Conservation (phyloP, 768 basidiomycete species). For the Phylloporus sp. region DNA sequence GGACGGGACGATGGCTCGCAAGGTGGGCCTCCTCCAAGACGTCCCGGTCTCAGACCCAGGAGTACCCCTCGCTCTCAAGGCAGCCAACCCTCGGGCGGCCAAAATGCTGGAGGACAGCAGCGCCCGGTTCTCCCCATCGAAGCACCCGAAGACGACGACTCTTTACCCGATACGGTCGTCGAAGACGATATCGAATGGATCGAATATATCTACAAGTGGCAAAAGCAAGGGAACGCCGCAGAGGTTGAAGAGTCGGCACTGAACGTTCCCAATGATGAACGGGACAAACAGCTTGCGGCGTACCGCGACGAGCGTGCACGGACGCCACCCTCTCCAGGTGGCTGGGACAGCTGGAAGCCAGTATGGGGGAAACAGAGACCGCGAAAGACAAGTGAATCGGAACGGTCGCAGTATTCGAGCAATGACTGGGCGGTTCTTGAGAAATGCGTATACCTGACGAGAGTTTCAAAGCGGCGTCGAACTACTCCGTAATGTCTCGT, state of each 20-base stretch:
- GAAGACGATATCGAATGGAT: constrained; percentile 1
- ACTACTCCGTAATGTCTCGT: no score
- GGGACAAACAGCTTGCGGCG: background rate
- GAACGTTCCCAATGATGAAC: no score
- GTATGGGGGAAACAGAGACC: background rate
- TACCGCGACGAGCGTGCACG: background rate
- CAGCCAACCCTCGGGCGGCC: background rate
- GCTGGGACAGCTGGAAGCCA: background rate
- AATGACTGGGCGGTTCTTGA: background rate
- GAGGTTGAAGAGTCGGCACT: background rate
- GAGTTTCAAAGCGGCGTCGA: no score
- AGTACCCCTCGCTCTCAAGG: background rate
- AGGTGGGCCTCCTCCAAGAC: background rate
- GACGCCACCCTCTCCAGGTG: background rate
- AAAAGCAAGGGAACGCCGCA: background rate
- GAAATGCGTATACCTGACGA: background rate
- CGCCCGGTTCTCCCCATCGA: background rate
- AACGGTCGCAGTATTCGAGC: background rate
- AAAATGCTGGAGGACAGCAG: background rate
- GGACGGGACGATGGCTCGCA: background rate
- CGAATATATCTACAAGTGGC: background rate
- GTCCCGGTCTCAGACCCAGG: background rate
- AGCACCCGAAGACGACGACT: background rate
- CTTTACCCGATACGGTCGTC: background rate
- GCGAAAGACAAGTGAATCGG: background rate